Percentiles rank a stretch among this genome's conserved stretches.
phyloP scores from a whole-genome alignment of 345 rosid species.

The Eutrema heterophyllum region DNA sequence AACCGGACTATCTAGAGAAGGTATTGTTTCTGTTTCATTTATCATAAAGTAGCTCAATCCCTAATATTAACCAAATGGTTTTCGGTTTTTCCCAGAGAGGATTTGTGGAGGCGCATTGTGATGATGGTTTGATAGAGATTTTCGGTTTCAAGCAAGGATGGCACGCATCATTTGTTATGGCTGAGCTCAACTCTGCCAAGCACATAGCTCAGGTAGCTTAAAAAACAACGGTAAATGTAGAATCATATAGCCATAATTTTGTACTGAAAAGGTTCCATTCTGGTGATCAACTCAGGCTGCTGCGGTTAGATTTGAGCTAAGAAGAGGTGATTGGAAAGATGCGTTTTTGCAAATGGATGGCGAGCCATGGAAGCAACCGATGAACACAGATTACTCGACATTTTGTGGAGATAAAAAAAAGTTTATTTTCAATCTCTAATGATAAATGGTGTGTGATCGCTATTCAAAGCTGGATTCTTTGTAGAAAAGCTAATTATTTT shows the following conservation, averaged over 20 bases:
- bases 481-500: slow-evolving; percentile 22
- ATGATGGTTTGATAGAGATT: slow-evolving; percentile 87
- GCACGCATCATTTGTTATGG: slow-evolving; percentile 98
- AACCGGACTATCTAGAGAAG: no score
- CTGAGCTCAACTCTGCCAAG: slow-evolving; percentile 87
- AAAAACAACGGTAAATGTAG: no score
- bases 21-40: no score
- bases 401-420: slow-evolving; percentile 70
- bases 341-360: slow-evolving; percentile 98
- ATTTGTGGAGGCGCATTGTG: slow-evolving; percentile 83
- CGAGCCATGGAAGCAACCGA: slow-evolving; percentile 93
- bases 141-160: slow-evolving; percentile 94
- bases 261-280: background rate
- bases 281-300: slow-evolving; percentile 51
- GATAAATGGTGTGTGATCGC: slow-evolving; percentile 48
- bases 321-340: slow-evolving; percentile 90
- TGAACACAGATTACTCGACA: slow-evolving; percentile 63
- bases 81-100: background rate
- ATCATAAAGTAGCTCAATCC: no score
- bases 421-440: slow-evolving; percentile 65
- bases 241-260: no score
- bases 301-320: slow-evolving; percentile 77
- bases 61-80: no score
- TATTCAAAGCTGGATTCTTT: slow-evolving; percentile 17
- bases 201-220: slow-evolving; percentile 88